Conservation (phyloP, 2,329 filamentous ascomycete species). For the Trichoderma arundinaceum region DNA sequence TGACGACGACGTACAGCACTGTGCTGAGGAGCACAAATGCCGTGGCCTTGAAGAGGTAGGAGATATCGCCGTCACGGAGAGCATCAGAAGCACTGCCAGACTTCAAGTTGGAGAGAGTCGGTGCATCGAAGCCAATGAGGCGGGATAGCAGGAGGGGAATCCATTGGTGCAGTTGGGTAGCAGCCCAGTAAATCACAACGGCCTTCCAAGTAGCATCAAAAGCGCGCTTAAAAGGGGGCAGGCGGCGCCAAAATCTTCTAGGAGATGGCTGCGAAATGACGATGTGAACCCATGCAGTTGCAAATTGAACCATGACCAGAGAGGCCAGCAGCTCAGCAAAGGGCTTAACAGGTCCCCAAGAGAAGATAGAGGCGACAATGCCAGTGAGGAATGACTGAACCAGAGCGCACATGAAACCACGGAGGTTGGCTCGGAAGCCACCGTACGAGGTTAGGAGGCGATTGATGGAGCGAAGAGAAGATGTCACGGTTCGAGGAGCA, state of each 20-base stretch:
- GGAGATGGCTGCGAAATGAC: conserved; percentile 74
- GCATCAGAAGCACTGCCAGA: conserved; percentile 43
- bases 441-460: conserved; percentile 64
- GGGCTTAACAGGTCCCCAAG: conserved; percentile 38
- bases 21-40: conserved; percentile 54
- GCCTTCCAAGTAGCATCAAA: conserved; percentile 74
- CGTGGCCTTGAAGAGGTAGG: conserved; percentile 49
- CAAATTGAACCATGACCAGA: conserved; percentile 69
- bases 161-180: conserved; percentile 56
- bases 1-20: conserved; percentile 63
- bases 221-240: conserved; percentile 67
- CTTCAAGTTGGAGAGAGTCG: conserved; percentile 44
- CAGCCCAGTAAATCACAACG: conserved; percentile 65
- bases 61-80: conserved; percentile 42
- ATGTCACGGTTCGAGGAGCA: conserved; percentile 52
- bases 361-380: conserved; percentile 53
- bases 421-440: conserved; percentile 71
- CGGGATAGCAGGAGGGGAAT: conserved; percentile 53
- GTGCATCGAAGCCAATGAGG: conserved; percentile 53
- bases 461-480: conserved; percentile 57
- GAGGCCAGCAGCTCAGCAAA: conserved; percentile 52
- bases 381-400: conserved; percentile 45
- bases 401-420: conserved; percentile 64
- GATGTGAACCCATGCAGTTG: conserved; percentile 83
- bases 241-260: conserved; percentile 69